A percentile compares a stretch with the other conserved stretches of the same genome.
Conservation (phyloP, 2,329 filamentous ascomycete species). For the Fusarium keratoplasticum region DNA sequence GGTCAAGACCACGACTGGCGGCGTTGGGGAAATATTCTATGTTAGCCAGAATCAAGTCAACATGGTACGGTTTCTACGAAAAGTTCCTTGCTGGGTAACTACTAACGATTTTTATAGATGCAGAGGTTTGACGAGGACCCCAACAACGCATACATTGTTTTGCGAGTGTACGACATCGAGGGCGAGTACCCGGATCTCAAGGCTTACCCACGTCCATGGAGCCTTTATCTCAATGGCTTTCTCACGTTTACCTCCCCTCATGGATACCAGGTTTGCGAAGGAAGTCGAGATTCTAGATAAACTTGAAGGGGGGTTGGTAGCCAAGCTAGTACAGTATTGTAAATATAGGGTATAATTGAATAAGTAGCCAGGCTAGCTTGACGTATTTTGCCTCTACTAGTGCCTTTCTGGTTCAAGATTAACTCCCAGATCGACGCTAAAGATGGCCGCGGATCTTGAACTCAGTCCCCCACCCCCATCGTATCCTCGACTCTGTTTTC, state of each 20-base stretch:
- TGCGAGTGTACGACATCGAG: background rate
- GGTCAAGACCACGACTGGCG: background rate
- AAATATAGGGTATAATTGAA: background rate
- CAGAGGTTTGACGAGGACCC: background rate
- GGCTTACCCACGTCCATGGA: background rate
- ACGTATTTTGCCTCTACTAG: background rate
- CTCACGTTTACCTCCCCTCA: background rate
- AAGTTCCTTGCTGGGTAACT: background rate
- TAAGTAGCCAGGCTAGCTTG: background rate
- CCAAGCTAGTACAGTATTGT: background rate
- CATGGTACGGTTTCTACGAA: background rate
- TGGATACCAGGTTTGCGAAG: background rate
- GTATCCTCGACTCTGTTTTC: background rate
- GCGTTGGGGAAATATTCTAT: background rate
- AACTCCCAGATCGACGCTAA: background rate
- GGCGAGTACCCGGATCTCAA: background rate
- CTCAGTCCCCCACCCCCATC: background rate
- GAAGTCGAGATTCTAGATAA: background rate
- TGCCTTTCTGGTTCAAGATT: background rate
- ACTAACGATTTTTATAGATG: background rate
- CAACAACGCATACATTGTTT: background rate
- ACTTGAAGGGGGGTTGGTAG: no score
- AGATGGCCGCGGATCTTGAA: background rate
- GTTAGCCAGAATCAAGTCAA: background rate
- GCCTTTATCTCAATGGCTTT: background rate